phyloP scores from a whole-genome alignment of 192 early-diverging fungal species.

The Mortierella claussenii region DNA sequence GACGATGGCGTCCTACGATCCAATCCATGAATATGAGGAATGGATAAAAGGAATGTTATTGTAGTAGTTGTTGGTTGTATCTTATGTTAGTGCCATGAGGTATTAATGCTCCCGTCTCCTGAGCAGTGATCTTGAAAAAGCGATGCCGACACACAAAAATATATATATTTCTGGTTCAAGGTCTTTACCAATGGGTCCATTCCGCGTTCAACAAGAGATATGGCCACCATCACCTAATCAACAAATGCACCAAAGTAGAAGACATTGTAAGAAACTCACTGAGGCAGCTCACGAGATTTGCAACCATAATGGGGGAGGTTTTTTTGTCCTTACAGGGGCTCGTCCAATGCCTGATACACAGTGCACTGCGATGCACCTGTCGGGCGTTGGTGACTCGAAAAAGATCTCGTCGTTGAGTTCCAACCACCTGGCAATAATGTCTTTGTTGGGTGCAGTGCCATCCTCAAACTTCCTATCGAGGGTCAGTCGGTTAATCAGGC shows the following conservation, averaged over 20 bases:
- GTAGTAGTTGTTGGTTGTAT: too few species aligned
- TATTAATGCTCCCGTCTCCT: too few species aligned
- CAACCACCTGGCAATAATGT: conserved; percentile 50
- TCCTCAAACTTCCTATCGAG: conserved; percentile 77
- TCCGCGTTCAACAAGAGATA: conserved; percentile 78
- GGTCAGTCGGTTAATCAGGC: too few species aligned
- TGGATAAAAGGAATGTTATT: too few species aligned
- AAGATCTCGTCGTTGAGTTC: conserved; percentile 44
- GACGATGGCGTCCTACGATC: conserved; percentile 59
- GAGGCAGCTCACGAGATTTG: neutral
- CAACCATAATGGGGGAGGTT: neutral
- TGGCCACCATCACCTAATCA: conserved; percentile 66
- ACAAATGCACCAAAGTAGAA: neutral
- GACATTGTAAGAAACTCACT: neutral
- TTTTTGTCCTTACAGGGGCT: conserved; percentile 65
- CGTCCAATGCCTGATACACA: conserved; percentile 82
- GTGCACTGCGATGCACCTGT: conserved; percentile 63
- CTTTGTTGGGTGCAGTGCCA: conserved; percentile 62
- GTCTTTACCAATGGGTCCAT: conserved; percentile 71
- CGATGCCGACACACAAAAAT: too few species aligned
- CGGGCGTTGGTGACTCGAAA: conserved; percentile 19
- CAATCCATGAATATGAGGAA: too few species aligned
- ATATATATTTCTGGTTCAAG: neutral
- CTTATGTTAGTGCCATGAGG: neutral
- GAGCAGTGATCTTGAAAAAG: too few species aligned